A percentile compares a stretch with the other conserved stretches of the same genome.
These are phyloP conservation scores for Mucor velutinosus DNA, from an alignment of 371 early-diverging fungal species.

Conservation along the genomic window DNA sequence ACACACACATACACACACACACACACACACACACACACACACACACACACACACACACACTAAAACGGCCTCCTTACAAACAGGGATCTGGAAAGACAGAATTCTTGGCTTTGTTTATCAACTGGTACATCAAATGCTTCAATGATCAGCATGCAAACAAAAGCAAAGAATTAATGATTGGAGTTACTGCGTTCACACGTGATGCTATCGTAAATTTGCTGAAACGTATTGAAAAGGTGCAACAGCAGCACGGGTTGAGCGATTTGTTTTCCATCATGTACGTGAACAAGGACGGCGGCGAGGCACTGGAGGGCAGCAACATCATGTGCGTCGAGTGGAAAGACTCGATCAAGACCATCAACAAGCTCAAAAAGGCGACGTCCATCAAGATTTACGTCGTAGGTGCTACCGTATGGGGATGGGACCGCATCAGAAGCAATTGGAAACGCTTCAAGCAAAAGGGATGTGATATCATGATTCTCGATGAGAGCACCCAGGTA, in stretches of 20 bases:
- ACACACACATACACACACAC: background rate
- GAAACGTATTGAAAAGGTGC: constrained; percentile 42
- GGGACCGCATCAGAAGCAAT: constrained; percentile 40
- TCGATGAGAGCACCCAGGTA: constrained; percentile 65
- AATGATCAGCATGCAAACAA: constrained; percentile 8
- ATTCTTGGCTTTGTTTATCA: constrained; percentile 52
- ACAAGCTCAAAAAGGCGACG: background rate
- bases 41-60: background rate
- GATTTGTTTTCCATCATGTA: constrained; percentile 13
- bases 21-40: background rate
- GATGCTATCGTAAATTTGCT: constrained; percentile 55
- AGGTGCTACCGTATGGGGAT: constrained; percentile 62
- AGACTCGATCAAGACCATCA: constrained; percentile 5
- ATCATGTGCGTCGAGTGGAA: constrained; percentile 9
- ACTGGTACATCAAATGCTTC: constrained; percentile 46
- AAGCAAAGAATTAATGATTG: constrained; percentile 42
- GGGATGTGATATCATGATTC: constrained; percentile 53
- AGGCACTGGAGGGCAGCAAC: background rate
- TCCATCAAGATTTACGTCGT: constrained; percentile 33
- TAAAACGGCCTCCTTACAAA: background rate
- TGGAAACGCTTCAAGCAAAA: constrained; percentile 28
- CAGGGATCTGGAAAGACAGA: constrained; percentile 67
- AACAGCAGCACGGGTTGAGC: constrained; percentile 14
- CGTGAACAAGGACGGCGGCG: constrained; percentile 4
- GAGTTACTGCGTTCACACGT: constrained; percentile 60